A percentile compares a stretch with the other conserved stretches of the same genome.
Evolutionary conservation across 345 rosid species (phyloP).

Genomic region (Lumnitzera littorea): DNA sequence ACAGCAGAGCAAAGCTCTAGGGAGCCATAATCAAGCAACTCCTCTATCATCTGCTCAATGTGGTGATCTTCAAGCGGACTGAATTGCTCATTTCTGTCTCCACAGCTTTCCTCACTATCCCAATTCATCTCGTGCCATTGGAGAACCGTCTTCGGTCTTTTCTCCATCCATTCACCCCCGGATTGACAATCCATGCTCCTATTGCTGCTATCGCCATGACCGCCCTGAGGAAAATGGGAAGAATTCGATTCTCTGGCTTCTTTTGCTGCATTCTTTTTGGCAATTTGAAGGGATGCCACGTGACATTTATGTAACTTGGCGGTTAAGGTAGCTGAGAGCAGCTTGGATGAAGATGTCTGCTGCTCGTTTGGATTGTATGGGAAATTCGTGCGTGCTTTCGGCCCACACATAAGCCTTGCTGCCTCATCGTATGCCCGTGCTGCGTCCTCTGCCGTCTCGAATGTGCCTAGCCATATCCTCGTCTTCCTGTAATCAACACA

Average conservation of each 20-base stretch:
- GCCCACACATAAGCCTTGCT: constrained; percentile 67
- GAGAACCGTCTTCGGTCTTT: constrained; percentile 3
- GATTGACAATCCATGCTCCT: constrained; percentile 2
- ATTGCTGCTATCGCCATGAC: neutral
- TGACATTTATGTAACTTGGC: constrained; percentile 65
- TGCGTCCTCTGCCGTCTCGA: constrained; percentile 75
- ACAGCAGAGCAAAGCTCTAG: constrained; percentile 38
- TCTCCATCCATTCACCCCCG: constrained; percentile 7
- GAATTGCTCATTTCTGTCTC: constrained; percentile 15
- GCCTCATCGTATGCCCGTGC: constrained; percentile 80
- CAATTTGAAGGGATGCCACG: constrained; percentile 43
- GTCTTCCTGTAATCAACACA: constrained; percentile 46
- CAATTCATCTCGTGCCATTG: constrained; percentile 25
- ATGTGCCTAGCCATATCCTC: constrained; percentile 75
- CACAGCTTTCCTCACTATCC: constrained; percentile 15
- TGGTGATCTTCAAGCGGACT: constrained; percentile 54
- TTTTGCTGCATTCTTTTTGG: constrained; percentile 26
- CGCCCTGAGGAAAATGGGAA: neutral
- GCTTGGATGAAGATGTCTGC: constrained; percentile 45
- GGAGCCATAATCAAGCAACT: constrained; percentile 52
- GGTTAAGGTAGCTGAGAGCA: constrained; percentile 56
- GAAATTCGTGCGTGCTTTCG: constrained; percentile 58
- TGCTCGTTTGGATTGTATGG: constrained; percentile 45
- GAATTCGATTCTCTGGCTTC: constrained; percentile 13
- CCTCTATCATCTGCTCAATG: constrained; percentile 72